Evolutionary conservation across 1,284 basidiomycete genomes (phyloP), one percentile per base, ranked within the genome.

Genomic region (Porogramme epimiltina): DNA sequence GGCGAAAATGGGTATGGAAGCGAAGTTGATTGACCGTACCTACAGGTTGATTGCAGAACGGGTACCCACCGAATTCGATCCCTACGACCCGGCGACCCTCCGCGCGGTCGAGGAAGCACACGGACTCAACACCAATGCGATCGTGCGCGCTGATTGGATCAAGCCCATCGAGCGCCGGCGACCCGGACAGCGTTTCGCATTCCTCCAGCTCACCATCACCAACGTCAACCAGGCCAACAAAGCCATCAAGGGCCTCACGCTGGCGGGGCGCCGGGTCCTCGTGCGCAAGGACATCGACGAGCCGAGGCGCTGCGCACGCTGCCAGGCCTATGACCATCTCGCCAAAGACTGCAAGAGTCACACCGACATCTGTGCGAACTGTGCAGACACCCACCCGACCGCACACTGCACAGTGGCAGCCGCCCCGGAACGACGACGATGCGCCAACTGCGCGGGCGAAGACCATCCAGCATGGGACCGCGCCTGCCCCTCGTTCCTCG

Each of bases 311-410:
- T 72, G 70, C 49, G 23, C 60, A 9, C 66, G 65, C 28, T 73
- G 71, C 54, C 66, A 71, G 18, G 42, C 48, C 19, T 65, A 52
- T 45, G 54, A 58, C 4, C 70, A 72, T 43, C 46, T 63, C 2
- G 66, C 64, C 0, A 36, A 42, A 9, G 54, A 62, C 19, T 73
- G 71, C 37, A 28, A 13, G 44, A 38, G 24, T 1, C 36, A 34
- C 0, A 6, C 42, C 1, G 52, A 60, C 8, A 58, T 31, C 4
- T 71, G 68, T 48, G 60, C 61, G 0, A 56, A 28, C 16, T 71
- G 69, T 45, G 58, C n/a, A n/a, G n/a, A n/a, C n/a, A n/a, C n/a
- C n/a, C n/a, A n/a, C n/a, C n/a, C n/a, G n/a, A n/a, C n/a, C n/a
- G n/a, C n/a, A n/a, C n/a, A n/a, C n/a, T n/a, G n/a, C n/a, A n/a